Evolutionary conservation across 108 stramenopile species (phyloP), one percentile per base, ranked within the genome.

Genomic region (Cyclotella atomus): DNA sequence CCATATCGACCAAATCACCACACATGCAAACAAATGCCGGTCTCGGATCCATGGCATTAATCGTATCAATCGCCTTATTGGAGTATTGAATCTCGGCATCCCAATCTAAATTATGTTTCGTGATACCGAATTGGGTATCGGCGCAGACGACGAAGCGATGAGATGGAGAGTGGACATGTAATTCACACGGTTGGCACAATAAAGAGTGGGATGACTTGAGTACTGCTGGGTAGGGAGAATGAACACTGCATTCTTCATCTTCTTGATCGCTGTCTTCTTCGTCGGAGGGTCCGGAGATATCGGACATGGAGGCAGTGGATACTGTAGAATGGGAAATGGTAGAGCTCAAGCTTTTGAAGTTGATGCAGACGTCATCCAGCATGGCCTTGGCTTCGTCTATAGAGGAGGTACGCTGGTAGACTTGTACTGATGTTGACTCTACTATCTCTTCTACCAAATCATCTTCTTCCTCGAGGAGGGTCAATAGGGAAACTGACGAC

Each of bases 1-100:
- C 79, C 89, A 91, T 91, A 66, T 91, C 84, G 8, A 83, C 84
- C 56, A 91, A 65, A 74, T 91, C 91, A 23, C 91, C 91, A 63
- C 91, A 91, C 20, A 88, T 72, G 64, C 86, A 89, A 55, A 87
- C 88, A 77, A 88, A 91, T 16, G 69, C 23, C 15, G 90, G 90
- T 6, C 83, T 73, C 1, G 87, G 85, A 36, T 85, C 53, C 61
- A 91, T 54, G 6, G 41, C 30, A 64, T 91, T 91, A 70, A 91
- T 87, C 12, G 55, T 33, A 43, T 57, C 29, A 46, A 91, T 77
- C 0, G 88, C 88, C 23, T 71, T 24, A 0, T 74, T 73, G 15
- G 83, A 84, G 62, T 82, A 88, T 10, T 81, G 79, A n/a, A 88
- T 43, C 75, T 91, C 90, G 27, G 79, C 63, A 46, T 86, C 75